Evolutionary conservation across 2,329 filamentous ascomycete genomes (phyloP).

Genomic region (Apiospora koreana): DNA sequence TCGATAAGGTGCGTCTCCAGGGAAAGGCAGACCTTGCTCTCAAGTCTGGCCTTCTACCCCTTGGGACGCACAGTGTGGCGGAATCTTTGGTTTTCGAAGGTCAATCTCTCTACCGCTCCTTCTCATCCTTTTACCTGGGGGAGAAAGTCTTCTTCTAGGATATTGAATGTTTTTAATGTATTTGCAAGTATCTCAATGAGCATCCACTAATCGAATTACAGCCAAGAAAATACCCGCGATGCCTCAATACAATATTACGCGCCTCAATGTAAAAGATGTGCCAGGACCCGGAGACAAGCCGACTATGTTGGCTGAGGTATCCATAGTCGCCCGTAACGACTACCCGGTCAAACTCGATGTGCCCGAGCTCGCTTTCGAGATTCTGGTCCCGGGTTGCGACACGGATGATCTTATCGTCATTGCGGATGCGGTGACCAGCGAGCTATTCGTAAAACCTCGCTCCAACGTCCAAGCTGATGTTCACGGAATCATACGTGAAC

Average conservation of each 20-base stretch:
- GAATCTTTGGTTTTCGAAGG: conserved; percentile 81
- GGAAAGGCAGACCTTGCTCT: conserved; percentile 74
- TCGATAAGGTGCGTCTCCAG: conserved; percentile 70
- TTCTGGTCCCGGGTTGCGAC: conserved; percentile 81
- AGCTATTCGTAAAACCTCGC: conserved; percentile 68
- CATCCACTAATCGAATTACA: conserved; percentile 45
- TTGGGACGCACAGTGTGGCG: conserved; percentile 75
- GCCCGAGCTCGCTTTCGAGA: conserved; percentile 79
- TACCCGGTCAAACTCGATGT: conserved; percentile 78
- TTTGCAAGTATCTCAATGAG: conserved; percentile 18
- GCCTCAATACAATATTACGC: conserved; percentile 80
- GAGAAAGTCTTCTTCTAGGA: conserved; percentile 51
- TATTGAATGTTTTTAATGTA: conserved; percentile 17
- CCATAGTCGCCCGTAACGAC: conserved; percentile 70
- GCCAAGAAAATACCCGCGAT: conserved; percentile 72
- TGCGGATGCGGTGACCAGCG: conserved; percentile 71
- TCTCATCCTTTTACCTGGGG: conserved; percentile 62
- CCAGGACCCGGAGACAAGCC: conserved; percentile 50
- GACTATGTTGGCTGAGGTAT: conserved; percentile 79
- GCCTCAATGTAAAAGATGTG: conserved; percentile 77
- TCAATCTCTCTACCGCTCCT: conserved; percentile 69
- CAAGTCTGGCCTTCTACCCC: conserved; percentile 75
- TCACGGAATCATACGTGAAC: conserved; percentile 68
- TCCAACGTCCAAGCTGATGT: conserved; percentile 69
- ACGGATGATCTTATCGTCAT: conserved; percentile 74